phyloP scores from a whole-genome alignment of 1,139 yeast species.

The Saccharomyces hybrid region DNA sequence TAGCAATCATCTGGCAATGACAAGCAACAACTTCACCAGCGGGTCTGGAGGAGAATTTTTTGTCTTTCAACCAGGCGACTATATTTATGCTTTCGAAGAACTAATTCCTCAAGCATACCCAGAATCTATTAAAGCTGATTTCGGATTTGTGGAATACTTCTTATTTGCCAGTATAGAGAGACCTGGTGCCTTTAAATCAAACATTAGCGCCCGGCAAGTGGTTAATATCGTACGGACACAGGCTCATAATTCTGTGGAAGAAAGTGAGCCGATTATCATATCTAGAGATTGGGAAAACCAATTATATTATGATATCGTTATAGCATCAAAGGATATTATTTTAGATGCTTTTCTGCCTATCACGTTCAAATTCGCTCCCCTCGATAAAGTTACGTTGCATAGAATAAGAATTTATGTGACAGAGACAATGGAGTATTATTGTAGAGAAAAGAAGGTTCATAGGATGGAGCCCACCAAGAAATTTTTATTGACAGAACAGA shows the following conservation, averaged over 20 bases:
- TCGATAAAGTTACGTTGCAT: constrained; percentile 82
- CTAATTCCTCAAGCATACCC: constrained; percentile 78
- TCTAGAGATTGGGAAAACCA: constrained; percentile 92
- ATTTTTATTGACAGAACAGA: constrained; percentile 69
- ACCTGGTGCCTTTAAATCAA: constrained; percentile 77
- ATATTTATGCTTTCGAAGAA: constrained; percentile 84
- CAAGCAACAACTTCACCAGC: constrained; percentile 4
- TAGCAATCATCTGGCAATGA: constrained; percentile 5
- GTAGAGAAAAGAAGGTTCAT: constrained; percentile 79
- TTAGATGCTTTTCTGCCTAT: constrained; percentile 78
- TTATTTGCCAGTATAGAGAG: constrained; percentile 66
- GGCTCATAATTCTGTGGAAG: constrained; percentile 70
- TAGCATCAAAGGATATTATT: constrained; percentile 81
- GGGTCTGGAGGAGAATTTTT: constrained; percentile 30
- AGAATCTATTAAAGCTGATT: constrained; percentile 69
- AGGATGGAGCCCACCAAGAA: constrained; percentile 84
- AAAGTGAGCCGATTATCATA: constrained; percentile 87
- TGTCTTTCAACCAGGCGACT: constrained; percentile 70
- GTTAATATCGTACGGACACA: constrained; percentile 68
- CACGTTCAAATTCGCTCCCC: constrained; percentile 73
- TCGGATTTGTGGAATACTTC: constrained; percentile 67
- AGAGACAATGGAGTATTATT: constrained; percentile 84
- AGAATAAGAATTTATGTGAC: constrained; percentile 77
- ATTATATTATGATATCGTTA: constrained; percentile 77
- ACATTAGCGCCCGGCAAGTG: constrained; percentile 55